Evolutionary conservation across 352 stramenopile genomes (phyloP), one percentile per base, ranked within the genome.

Genomic region (Globisporangium rhizosaccharum): DNA sequence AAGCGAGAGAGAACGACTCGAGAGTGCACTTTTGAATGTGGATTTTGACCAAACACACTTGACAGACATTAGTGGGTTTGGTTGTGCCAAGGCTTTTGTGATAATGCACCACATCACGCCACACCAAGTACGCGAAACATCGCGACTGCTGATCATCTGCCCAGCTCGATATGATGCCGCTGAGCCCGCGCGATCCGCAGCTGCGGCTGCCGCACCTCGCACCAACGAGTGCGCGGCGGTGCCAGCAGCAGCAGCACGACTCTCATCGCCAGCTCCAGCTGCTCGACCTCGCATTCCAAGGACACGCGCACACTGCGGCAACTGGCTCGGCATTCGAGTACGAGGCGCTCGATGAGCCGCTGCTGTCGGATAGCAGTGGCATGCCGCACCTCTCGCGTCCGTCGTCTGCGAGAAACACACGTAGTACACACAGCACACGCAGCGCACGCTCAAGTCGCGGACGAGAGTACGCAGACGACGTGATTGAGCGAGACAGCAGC

Each of bases 231-330:
- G 23, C 30, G 26, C 15, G 28, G 23, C 14, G 23, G 5, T 49
- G 33, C 15, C 36, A 42, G 3, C 52, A 58, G 48, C 55, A 57
- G 56, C 63, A 57, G 9, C 54, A 61, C 1, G 64, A 52, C 44
- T 67, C 64, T 12, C 64, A 63, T 50, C 49, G 54, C 6, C 45
- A 53, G 49, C 56, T 62, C 37, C 62, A 76, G 58, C 71, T 78
- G 67, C 63, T 78, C 11, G 70, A 78, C 23, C 63, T 78, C 50
- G 70, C 70, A 51, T 78, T 78, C 49, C 67, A 78, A 61, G 67
- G 58, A 3, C 39, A 65, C 39, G 41, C 51, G 14, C 14, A 3
- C 36, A 2, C 55, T 61, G 11, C 6, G 30, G 14, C 17, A 36
- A 18, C 28, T 47, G 8, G 65, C 37, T 6, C 52, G 45, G 37